A percentile compares a stretch with the other conserved stretches of the same genome.
Evolutionary conservation across 352 stramenopile species (phyloP).

Genomic region (Pythium coloratum): DNA sequence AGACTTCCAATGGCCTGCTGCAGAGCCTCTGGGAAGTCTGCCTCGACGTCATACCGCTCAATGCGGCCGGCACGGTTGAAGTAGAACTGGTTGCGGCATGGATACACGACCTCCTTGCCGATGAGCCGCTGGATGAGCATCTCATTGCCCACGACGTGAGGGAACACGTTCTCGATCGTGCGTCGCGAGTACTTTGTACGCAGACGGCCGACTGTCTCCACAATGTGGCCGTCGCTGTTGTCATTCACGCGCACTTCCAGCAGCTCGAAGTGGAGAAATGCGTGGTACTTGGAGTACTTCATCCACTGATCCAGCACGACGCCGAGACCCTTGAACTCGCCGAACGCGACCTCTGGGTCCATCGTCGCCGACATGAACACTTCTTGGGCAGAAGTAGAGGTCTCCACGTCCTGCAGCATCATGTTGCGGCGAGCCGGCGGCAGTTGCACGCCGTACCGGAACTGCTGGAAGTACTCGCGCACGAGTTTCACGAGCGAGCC

Average conservation of each 20-base stretch:
- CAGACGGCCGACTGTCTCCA: constrained; percentile 39
- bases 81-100: constrained; percentile 61
- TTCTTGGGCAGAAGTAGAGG: constrained; percentile 17
- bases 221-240: constrained; percentile 37
- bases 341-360: constrained; percentile 34
- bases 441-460: constrained; percentile 55
- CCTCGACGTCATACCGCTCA: constrained; percentile 55
- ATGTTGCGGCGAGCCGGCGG: constrained; percentile 26
- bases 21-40: constrained; percentile 58
- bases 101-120: constrained; percentile 49
- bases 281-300: constrained; percentile 63
- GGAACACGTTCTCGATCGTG: constrained; percentile 71
- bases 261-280: constrained; percentile 50
- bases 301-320: constrained; percentile 62
- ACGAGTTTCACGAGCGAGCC: constrained; percentile 42
- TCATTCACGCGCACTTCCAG: constrained; percentile 45
- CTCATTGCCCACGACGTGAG: constrained; percentile 65
- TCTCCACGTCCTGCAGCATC: constrained; percentile 30
- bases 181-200: constrained; percentile 55
- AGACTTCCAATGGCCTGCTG: constrained; percentile 41
- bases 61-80: constrained; percentile 58
- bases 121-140: constrained; percentile 65
- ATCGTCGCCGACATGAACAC: constrained; percentile 50
- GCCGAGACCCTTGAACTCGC: constrained; percentile 39
- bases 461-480: constrained; percentile 63